Evolutionary conservation across 2,329 filamentous ascomycete species (phyloP).

Genomic region (Scedosporium aurantiacum): DNA sequence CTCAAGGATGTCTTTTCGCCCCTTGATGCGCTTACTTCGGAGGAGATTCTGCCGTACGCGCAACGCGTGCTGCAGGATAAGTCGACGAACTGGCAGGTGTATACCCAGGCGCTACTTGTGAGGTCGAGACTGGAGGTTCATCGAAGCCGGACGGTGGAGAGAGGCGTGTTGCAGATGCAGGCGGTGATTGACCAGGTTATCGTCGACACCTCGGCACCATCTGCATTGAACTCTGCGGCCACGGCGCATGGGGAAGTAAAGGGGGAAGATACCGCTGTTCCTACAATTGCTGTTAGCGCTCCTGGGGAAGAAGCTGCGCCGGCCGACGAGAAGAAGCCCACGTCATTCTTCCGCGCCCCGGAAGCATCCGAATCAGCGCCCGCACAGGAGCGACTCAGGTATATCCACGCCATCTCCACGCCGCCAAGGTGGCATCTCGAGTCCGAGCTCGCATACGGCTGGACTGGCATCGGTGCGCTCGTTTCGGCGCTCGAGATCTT

Average conservation of each 20-base stretch:
- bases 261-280: conserved; percentile 21
- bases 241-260: conserved; percentile 15
- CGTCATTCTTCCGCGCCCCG: conserved; percentile 70
- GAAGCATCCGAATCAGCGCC: conserved; percentile 69
- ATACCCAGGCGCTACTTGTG: conserved; percentile 85
- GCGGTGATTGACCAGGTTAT: conserved; percentile 92
- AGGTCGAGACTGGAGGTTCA: conserved; percentile 84
- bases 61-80: conserved; percentile 78
- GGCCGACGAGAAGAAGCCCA: conserved; percentile 39
- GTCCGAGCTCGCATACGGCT: conserved; percentile 83
- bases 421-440: conserved; percentile 91
- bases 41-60: conserved; percentile 87
- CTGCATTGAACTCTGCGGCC: conserved; percentile 12
- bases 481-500: conserved; percentile 92
- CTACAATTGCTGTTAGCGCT: conserved; percentile 32
- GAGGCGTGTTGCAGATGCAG: conserved; percentile 84
- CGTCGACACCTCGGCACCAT: conserved; percentile 54
- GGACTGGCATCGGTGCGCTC: conserved; percentile 79
- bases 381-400: conserved; percentile 63
- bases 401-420: conserved; percentile 73
- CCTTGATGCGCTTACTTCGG: conserved; percentile 73
- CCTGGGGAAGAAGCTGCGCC: conserved; percentile 20
- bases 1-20: conserved; percentile 83
- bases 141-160: conserved; percentile 74
- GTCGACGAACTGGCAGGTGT: conserved; percentile 94